Base-by-base conservation (phyloP, 495 filamentous ascomycete species). In the Elasticomyces elasticus region DNA sequence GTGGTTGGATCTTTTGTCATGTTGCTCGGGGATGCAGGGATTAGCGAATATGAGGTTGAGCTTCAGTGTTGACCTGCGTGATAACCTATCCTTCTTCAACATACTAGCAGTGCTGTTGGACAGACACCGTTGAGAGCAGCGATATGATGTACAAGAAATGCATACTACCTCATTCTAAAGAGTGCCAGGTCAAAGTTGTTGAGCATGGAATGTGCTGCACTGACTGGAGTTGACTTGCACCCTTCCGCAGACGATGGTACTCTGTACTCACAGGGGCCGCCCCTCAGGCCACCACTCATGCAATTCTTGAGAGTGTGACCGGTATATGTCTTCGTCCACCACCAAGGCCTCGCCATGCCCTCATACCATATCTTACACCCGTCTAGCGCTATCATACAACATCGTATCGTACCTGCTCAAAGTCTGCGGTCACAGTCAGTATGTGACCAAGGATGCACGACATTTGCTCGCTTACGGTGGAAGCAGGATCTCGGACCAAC, bases 401-500 rank as follows among this genome's bases (percentile, higher is more conserved):
- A 15, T 19, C 22, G 25, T 12, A 5, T 4, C 42, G 20, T 45
- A 3, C 5, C 2, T 22, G 20, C 19, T 45, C 42, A 45, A 15
- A 45, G 42, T 45, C 42, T 45, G 20, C 5, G 19, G 24, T 26
- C 19, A 24, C 15, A 17, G 24, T 45, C 42, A 45, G 42, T 37
- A 37, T 37, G 10, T 37, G 31, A 10, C 15, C 42, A 4, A n/a
- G 40, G 19, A 3, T 5, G 13, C 6, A 23, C 19, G 17, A 45
- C 45, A 3, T 27, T 31, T 27, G 24, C 11, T 23, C 24, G 75
- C 78, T 76, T 70, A 89, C 80, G 82, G 80, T 62, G 85, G 84
- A 51, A 87, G 74, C 52, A 89, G 73, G 64, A 83, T 74, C 71
- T 87, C 84, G 76, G 77, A 76, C 77, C 82, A 84, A 63, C 79